Evolutionary conservation across 2,329 filamentous ascomycete genomes (phyloP).

Genomic region (Cytospora piceicola): DNA sequence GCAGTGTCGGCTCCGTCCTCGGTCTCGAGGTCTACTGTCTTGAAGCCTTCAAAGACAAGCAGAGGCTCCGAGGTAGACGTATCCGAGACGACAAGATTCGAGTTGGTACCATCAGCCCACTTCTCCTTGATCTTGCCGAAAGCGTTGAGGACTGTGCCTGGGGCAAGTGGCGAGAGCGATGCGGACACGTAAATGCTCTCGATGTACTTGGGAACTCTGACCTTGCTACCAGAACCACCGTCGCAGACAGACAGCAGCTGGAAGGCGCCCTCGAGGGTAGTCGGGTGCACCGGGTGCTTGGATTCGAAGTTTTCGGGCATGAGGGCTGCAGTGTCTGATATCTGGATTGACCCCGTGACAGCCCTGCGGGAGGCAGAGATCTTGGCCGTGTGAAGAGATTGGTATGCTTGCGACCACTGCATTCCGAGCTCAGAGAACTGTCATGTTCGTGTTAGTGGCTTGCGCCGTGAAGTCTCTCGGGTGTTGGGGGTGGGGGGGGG

Average conservation of each 20-base stretch:
- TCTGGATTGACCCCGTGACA: not conserved
- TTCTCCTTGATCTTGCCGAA: slow-evolving; percentile 14
- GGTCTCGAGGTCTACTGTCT: slow-evolving; percentile 1
- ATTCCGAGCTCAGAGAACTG: slow-evolving; percentile 11
- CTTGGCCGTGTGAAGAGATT: not conserved
- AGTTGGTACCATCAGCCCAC: slow-evolving; percentile 21
- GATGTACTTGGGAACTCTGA: slow-evolving; percentile 17
- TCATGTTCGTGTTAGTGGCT: not conserved
- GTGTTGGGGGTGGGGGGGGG: too few relatives aligned
- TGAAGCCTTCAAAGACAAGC: slow-evolving; percentile 12
- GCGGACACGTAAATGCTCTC: slow-evolving; percentile 15
- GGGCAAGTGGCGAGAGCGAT: not conserved
- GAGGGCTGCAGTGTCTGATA: not conserved
- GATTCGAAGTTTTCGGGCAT: slow-evolving; percentile 17
- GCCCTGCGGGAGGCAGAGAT: not conserved
- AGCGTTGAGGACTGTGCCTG: slow-evolving; percentile 9
- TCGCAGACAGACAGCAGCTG: slow-evolving; percentile 15
- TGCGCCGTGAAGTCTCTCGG: too few relatives aligned
- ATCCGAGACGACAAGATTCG: slow-evolving; percentile 9
- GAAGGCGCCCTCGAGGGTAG: slow-evolving; percentile 10
- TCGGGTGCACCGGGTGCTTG: slow-evolving; percentile 10
- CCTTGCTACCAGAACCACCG: not conserved
- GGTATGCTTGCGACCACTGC: slow-evolving; percentile 14
- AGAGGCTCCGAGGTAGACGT: not conserved
- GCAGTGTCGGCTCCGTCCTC: not conserved